Evolutionary conservation across 2,329 filamentous ascomycete species (phyloP).

Genomic region (Podosphaera fusca): DNA sequence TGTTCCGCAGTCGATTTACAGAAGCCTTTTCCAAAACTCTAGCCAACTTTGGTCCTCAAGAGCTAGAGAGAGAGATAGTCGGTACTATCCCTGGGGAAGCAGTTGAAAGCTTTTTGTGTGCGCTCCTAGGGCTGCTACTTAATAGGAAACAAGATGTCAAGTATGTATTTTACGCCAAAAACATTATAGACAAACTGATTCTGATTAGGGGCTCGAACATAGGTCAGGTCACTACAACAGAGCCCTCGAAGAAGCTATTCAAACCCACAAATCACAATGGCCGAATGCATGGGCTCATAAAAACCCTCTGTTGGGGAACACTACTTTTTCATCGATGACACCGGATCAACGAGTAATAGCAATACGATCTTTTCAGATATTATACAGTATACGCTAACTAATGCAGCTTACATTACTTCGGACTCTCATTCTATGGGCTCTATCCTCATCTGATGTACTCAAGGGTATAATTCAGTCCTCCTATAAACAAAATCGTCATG

Average conservation of each 20-base stretch:
- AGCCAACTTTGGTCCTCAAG: slow-evolving; percentile 79
- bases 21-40: slow-evolving; percentile 75
- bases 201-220: slow-evolving; percentile 10
- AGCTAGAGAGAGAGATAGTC: slow-evolving; percentile 69
- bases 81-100: slow-evolving; percentile 61
- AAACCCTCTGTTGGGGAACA: slow-evolving; percentile 61
- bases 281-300: slow-evolving; percentile 57
- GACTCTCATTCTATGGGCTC: slow-evolving; percentile 66
- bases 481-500: slow-evolving; percentile 72
- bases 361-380: slow-evolving; percentile 7
- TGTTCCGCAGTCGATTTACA: slow-evolving; percentile 86
- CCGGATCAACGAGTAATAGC: slow-evolving; percentile 51
- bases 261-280: slow-evolving; percentile 74
- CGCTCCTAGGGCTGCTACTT: slow-evolving; percentile 63
- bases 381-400: background rate
- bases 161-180: slow-evolving; percentile 24
- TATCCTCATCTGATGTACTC: slow-evolving; percentile 68
- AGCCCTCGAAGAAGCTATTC: slow-evolving; percentile 80
- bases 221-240: slow-evolving; percentile 84
- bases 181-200: slow-evolving; percentile 1
- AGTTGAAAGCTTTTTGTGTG: slow-evolving; percentile 73
- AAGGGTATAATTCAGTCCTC: slow-evolving; percentile 63
- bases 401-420: slow-evolving; percentile 58
- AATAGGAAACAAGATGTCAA: slow-evolving; percentile 98
- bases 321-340: slow-evolving; percentile 61